A percentile compares a stretch with the other conserved stretches of the same genome.
phyloP scores from a whole-genome alignment of 129 eudicot genomes.

The Centella asiatica region DNA sequence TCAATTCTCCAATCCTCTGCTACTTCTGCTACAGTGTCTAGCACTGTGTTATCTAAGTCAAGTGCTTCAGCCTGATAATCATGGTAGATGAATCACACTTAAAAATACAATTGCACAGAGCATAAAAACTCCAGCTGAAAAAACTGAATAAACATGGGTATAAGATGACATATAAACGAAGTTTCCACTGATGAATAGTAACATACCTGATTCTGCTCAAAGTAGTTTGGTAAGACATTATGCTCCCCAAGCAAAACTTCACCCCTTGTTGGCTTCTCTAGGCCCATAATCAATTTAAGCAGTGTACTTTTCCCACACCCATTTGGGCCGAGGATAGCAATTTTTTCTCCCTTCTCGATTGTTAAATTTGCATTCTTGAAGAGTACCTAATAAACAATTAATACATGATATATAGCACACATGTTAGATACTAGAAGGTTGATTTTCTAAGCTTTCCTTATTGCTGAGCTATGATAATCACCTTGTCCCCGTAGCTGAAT shows the following conservation, averaged over 20 bases:
- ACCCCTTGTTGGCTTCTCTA: conserved; percentile 51
- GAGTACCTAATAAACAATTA: conserved; percentile 46
- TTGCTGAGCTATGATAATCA: conserved; percentile 12
- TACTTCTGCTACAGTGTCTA: conserved; percentile 92
- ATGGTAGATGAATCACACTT: not conserved
- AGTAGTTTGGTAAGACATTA: conserved; percentile 88
- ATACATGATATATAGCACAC: conserved; percentile 1
- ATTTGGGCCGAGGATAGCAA: conserved; percentile 90
- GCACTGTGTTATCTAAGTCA: conserved; percentile 71
- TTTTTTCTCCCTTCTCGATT: conserved; percentile 85
- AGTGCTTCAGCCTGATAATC: conserved; percentile 89
- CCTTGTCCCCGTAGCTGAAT: conserved; percentile 76
- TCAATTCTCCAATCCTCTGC: conserved; percentile 95
- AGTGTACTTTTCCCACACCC: conserved; percentile 97
- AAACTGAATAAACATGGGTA: not conserved
- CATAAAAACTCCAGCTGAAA: not conserved
- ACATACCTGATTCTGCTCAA: conserved; percentile 86
- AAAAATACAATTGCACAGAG: not conserved
- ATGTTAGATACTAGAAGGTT: conserved; percentile 1
- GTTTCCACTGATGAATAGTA: not conserved
- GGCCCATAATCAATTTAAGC: conserved; percentile 76
- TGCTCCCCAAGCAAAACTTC: conserved; percentile 86
- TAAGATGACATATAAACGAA: not conserved
- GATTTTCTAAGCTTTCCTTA: not conserved
- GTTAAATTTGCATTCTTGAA: conserved; percentile 68